These are phyloP conservation scores for Globisporangium barbulae DNA, from an alignment of 352 stramenopile species.

Conservation along the genomic window DNA sequence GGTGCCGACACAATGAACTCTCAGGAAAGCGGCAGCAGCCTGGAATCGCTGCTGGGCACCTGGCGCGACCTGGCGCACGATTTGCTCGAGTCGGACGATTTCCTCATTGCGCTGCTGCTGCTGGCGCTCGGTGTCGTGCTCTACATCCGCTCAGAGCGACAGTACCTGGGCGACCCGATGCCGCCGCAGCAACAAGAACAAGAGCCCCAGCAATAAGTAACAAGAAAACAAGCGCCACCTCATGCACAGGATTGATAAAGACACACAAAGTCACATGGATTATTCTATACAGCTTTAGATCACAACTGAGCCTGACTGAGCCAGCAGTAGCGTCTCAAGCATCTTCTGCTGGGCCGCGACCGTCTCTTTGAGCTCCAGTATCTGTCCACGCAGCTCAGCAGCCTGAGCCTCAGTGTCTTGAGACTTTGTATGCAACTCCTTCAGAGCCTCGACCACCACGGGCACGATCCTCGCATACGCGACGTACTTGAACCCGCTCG, in stretches of 20 bases:
- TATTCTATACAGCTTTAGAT: background rate
- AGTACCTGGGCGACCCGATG: slow-evolving; percentile 43
- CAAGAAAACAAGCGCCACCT: background rate
- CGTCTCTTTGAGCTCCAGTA: slow-evolving; percentile 4
- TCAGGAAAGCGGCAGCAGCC: slow-evolving; percentile 3
- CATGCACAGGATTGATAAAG: slow-evolving; percentile 5
- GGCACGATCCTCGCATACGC: slow-evolving; percentile 80
- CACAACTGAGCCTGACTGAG: background rate
- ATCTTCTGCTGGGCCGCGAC: slow-evolving; percentile 6
- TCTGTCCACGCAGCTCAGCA: background rate
- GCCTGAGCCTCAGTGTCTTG: slow-evolving; percentile 18
- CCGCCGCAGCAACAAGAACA: slow-evolving; percentile 15
- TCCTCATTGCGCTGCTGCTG: slow-evolving; percentile 57
- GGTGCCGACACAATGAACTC: slow-evolving; percentile 17
- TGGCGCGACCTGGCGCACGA: slow-evolving; percentile 29
- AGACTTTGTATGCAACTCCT: slow-evolving; percentile 31
- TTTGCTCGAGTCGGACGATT: slow-evolving; percentile 55
- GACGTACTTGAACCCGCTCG: slow-evolving; percentile 84
- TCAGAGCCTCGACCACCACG: slow-evolving; percentile 79
- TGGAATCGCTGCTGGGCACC: slow-evolving; percentile 11
- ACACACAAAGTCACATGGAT: background rate
- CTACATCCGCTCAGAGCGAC: slow-evolving; percentile 70
- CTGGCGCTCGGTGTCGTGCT: slow-evolving; percentile 63
- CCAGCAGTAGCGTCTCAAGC: slow-evolving; percentile 1
- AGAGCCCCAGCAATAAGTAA: slow-evolving; percentile 1